Percentiles rank a stretch among this genome's conserved stretches.
These are phyloP conservation scores for Lithospermum erythrorhizon DNA, from an alignment of 257 asterid species.

Conservation along the genomic window DNA sequence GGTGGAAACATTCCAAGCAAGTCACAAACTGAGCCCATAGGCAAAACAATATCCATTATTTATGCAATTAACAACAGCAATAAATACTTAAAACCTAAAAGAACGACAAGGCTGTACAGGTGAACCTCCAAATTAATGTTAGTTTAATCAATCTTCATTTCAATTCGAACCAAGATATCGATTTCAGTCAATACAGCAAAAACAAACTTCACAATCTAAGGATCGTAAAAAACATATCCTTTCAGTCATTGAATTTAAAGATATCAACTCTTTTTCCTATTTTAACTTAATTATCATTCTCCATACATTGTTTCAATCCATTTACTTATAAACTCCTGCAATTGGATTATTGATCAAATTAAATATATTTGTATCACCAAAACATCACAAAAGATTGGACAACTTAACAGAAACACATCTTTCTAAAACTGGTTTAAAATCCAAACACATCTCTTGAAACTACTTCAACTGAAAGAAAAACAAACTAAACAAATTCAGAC, in stretches of 20 bases:
- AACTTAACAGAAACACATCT: too few species aligned
- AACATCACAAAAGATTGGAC: neutral
- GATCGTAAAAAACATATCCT: neutral
- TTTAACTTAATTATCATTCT: too few species aligned
- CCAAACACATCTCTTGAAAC: too few species aligned
- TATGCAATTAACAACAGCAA: conserved; percentile 9
- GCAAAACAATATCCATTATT: conserved; percentile 22
- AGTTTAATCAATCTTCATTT: neutral
- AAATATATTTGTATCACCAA: too few species aligned
- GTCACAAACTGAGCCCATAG: conserved; percentile 56
- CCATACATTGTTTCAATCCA: too few species aligned
- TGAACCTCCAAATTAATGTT: conserved; percentile 2
- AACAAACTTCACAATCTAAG: neutral
- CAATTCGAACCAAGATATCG: too few species aligned
- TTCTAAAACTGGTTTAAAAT: too few species aligned
- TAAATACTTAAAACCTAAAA: conserved; percentile 10
- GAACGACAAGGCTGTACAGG: neutral
- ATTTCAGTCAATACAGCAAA: neutral
- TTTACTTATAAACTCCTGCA: too few species aligned
- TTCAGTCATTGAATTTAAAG: neutral
- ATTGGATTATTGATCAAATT: too few species aligned
- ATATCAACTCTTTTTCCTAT: neutral
- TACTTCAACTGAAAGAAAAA: too few species aligned
- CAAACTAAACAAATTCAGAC: too few species aligned
- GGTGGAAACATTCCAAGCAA: conserved; percentile 53